A percentile compares a stretch with the other conserved stretches of the same genome.
phyloP scores from a whole-genome alignment of 345 rosid genomes.

The Pugionium dolabratum region DNA sequence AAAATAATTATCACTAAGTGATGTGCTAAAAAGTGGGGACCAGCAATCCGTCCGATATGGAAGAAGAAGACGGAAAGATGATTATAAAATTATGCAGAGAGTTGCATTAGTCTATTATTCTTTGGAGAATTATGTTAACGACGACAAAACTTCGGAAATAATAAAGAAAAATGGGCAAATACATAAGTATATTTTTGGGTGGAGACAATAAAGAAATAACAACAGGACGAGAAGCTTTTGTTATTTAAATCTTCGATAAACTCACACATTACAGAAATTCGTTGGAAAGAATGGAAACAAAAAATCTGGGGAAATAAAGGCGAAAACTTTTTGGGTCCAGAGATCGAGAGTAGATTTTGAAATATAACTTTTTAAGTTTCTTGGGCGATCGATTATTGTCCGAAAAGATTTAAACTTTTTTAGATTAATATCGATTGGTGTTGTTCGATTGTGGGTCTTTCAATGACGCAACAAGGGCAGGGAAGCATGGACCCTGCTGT shows the following conservation, averaged over 20 bases:
- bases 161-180: not conserved
- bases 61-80: too few relatives aligned
- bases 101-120: constrained; percentile 22
- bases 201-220: constrained; percentile 5
- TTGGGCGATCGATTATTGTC: constrained; percentile 31
- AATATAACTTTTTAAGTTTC: constrained; percentile 4
- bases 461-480: constrained; percentile 65
- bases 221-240: constrained; percentile 27
- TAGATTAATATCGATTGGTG: not conserved
- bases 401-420: constrained; percentile 33
- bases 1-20: too few relatives aligned
- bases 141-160: not conserved
- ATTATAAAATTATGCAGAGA: not conserved
- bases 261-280: constrained; percentile 35
- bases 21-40: too few relatives aligned
- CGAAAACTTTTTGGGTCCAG: constrained; percentile 32
- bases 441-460: constrained; percentile 17
- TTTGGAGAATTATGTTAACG: not conserved
- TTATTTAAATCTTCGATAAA: constrained; percentile 37
- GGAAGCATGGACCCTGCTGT: constrained; percentile 59
- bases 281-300: constrained; percentile 23
- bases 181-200: too few relatives aligned
- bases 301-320: constrained; percentile 33
- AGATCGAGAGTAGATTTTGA: constrained; percentile 32
- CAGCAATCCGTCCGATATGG: too few relatives aligned